Conservation (phyloP, 73 alveolate species). For the Paramecium pentaurelia region DNA sequence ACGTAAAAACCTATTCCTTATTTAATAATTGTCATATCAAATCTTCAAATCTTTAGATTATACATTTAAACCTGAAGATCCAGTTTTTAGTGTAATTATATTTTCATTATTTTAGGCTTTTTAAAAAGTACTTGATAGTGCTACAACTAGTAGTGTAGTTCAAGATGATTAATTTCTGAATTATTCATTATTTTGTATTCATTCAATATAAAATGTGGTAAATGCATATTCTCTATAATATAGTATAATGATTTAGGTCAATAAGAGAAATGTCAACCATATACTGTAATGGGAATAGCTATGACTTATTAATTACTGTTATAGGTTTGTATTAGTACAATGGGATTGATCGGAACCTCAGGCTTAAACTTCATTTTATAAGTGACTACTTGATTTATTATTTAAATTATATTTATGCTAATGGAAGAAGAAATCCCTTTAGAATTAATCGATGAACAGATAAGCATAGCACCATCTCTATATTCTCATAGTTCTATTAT, state of each 20-base stretch:
- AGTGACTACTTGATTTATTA: background rate
- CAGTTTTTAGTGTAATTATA: background rate
- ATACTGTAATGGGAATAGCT: background rate
- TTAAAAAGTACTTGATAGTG: background rate
- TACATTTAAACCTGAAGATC: background rate
- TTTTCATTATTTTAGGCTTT: background rate
- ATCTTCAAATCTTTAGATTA: background rate
- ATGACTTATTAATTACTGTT: background rate
- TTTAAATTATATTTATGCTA: background rate
- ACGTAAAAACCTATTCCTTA: background rate
- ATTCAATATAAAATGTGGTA: conserved; percentile 19
- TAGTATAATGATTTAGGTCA: background rate
- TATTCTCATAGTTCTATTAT: background rate
- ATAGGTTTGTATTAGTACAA: background rate
- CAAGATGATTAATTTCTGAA: background rate
- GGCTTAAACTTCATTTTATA: background rate
- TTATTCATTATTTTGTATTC: background rate
- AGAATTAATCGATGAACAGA: background rate
- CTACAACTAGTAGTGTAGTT: background rate
- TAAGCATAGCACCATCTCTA: background rate
- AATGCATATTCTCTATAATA: background rate
- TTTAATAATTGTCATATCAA: background rate
- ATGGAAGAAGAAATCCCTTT: background rate
- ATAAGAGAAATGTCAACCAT: background rate
- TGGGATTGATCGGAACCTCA: background rate